phyloP scores from a whole-genome alignment of 2,329 filamentous ascomycete species.

The Septoria linicola region DNA sequence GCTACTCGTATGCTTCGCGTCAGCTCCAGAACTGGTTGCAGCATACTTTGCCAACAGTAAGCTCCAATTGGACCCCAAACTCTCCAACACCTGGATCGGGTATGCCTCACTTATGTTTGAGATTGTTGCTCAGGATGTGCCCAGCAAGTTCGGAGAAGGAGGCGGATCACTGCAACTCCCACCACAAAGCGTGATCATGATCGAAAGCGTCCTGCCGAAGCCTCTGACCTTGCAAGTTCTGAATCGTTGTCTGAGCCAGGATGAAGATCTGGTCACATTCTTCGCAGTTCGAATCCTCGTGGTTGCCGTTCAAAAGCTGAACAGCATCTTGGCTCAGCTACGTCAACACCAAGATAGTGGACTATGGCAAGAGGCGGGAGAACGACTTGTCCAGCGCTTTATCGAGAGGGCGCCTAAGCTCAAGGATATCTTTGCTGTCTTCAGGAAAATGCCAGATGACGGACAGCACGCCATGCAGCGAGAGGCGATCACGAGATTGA shows the following conservation, averaged over 20 bases:
- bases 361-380: slow-evolving; percentile 69
- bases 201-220: slow-evolving; percentile 83
- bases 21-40: slow-evolving; percentile 80
- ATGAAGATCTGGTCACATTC: slow-evolving; percentile 75
- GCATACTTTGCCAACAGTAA: slow-evolving; percentile 81
- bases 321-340: slow-evolving; percentile 62
- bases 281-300: slow-evolving; percentile 80
- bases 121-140: slow-evolving; percentile 71
- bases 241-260: slow-evolving; percentile 73
- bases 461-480: slow-evolving; percentile 66
- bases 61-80: slow-evolving; percentile 86
- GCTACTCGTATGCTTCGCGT: slow-evolving; percentile 73
- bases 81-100: slow-evolving; percentile 91
- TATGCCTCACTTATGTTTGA: slow-evolving; percentile 87
- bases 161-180: slow-evolving; percentile 61
- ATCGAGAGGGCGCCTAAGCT: slow-evolving; percentile 75
- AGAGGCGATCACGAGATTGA: slow-evolving; percentile 72
- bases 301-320: slow-evolving; percentile 75
- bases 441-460: slow-evolving; percentile 65
- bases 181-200: slow-evolving; percentile 72
- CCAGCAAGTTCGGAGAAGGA: slow-evolving; percentile 66
- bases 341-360: slow-evolving; percentile 38
- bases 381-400: slow-evolving; percentile 70
- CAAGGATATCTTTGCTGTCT: slow-evolving; percentile 74
- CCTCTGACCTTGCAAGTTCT: slow-evolving; percentile 79